Evolutionary conservation across 148 eudicot species (phyloP), one percentile per base, ranked within the genome.

Genomic region (Tetragonia tetragonoides): DNA sequence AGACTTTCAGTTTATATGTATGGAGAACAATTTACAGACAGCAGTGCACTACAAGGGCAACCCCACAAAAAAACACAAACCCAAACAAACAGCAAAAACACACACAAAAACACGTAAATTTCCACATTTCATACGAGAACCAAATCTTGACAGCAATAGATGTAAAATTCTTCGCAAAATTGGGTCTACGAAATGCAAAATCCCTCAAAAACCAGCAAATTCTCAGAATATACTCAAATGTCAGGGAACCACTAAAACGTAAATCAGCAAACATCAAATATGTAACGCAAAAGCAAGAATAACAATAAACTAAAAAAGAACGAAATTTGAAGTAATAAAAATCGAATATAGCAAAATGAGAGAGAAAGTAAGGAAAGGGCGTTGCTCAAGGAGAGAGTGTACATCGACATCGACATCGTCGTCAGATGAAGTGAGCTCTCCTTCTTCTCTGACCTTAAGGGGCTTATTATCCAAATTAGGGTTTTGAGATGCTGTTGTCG

Each of bases 341-440:
- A 64, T 7, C 34, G 41, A 20, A 38, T 10, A 38, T 7, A 34
- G n/a, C 7, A 38, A 21, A 47, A 66, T 3, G 7, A 60, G 10
- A 44, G 4, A 23, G 5, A 9, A 24, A n/a, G n/a, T 17, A 62
- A 18, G 40, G 15, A 15, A n/a, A 37, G 42, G 12, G 42, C 20
- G 53, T 42, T 68, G 51, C 8, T 23, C 73, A 34, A 74, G 73
- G 78, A 77, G 63, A 59, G 69, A 81, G 74, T 24, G 73, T 82
- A 82, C 85, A 68, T 82, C 81, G 69, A 78, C 81, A 47, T 78
- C 78, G 42, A 82, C 85, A 68, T 82, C 81, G 69, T 82, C 81
- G 57, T 78, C 78, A 53, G 85, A 82, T 23, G 84, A 82, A 78
- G 85, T 74, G 79, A 82, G 75, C 74, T 82, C 85, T 69, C 85